These are phyloP conservation scores for Pleurotus giganteus DNA, from an alignment of 768 basidiomycete species.

Conservation along the genomic window DNA sequence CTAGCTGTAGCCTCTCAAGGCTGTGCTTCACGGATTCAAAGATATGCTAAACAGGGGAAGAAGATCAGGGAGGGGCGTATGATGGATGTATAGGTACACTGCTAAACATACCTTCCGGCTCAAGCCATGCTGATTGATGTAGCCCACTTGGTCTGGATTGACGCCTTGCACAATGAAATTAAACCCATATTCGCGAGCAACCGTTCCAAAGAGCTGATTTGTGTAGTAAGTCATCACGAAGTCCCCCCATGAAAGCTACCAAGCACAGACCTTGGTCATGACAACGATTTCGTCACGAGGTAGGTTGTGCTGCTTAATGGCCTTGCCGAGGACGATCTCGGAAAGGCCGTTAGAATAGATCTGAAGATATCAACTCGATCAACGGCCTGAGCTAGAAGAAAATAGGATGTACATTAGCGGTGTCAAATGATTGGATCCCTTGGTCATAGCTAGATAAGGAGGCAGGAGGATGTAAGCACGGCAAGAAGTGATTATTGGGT, in stretches of 20 bases:
- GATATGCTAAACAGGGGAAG: slow-evolving; percentile 41
- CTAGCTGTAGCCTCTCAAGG: slow-evolving; percentile 52
- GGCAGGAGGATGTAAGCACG: background rate
- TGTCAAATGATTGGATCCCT: slow-evolving; percentile 66
- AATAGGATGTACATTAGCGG: slow-evolving; percentile 37
- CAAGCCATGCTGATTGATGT: slow-evolving; percentile 41
- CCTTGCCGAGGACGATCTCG: slow-evolving; percentile 69
- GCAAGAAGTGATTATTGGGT: no score
- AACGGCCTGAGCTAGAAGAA: background rate
- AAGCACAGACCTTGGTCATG: background rate
- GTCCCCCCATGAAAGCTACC: no score
- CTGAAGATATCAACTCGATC: slow-evolving; percentile 23
- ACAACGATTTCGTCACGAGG: slow-evolving; percentile 78
- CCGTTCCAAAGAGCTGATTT: slow-evolving; percentile 38
- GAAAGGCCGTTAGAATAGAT: slow-evolving; percentile 65
- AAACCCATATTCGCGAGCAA: slow-evolving; percentile 22
- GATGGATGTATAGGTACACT: background rate
- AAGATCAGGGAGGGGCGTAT: background rate
- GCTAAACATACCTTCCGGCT: slow-evolving; percentile 40
- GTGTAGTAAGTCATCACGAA: no score
- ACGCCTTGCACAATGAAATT: slow-evolving; percentile 10
- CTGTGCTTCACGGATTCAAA: slow-evolving; percentile 49
- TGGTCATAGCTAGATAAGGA: slow-evolving; percentile 45
- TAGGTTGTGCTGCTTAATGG: slow-evolving; percentile 61
- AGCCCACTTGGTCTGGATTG: slow-evolving; percentile 40